A percentile compares a stretch with the other conserved stretches of the same genome.
These are phyloP conservation scores for Talaromyces atroroseus DNA, from an alignment of 2,329 filamentous ascomycete genomes.

Conservation along the genomic window DNA sequence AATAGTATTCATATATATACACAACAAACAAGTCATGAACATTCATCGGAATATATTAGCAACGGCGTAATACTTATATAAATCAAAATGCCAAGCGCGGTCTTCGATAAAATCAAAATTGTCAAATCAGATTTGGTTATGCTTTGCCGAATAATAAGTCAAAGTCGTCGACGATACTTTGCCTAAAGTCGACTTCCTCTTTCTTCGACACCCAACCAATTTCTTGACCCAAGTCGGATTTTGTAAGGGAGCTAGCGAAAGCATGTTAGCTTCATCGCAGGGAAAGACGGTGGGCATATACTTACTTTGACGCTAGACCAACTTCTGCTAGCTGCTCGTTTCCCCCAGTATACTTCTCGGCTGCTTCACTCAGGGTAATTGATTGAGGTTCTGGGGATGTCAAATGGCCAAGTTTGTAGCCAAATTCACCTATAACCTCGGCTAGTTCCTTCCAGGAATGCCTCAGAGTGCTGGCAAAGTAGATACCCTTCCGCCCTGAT, in stretches of 20 bases:
- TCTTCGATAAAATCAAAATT: too few species aligned
- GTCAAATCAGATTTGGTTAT: too few species aligned
- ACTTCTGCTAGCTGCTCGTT: constrained; percentile 2
- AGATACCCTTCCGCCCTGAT: neutral
- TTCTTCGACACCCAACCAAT: neutral
- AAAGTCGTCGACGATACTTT: neutral
- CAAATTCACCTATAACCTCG: neutral
- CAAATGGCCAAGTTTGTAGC: neutral
- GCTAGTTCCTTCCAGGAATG: constrained; percentile 5
- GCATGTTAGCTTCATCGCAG: neutral
- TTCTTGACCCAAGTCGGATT: neutral
- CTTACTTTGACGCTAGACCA: constrained; percentile 1
- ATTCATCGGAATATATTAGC: too few species aligned
- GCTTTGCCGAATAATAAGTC: neutral
- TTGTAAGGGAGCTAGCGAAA: neutral
- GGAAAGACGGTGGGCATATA: neutral
- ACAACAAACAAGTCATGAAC: too few species aligned
- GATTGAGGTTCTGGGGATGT: neutral
- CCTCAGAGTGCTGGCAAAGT: neutral
- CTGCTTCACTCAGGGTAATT: neutral
- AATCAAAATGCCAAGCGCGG: too few species aligned
- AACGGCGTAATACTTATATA: too few species aligned
- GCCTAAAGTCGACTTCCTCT: neutral
- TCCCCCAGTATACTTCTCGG: neutral
- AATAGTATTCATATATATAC: too few species aligned